Evolutionary conservation across 208 protist species (phyloP), one percentile per base, ranked within the genome.

Genomic region (Crithidia thermophila): DNA sequence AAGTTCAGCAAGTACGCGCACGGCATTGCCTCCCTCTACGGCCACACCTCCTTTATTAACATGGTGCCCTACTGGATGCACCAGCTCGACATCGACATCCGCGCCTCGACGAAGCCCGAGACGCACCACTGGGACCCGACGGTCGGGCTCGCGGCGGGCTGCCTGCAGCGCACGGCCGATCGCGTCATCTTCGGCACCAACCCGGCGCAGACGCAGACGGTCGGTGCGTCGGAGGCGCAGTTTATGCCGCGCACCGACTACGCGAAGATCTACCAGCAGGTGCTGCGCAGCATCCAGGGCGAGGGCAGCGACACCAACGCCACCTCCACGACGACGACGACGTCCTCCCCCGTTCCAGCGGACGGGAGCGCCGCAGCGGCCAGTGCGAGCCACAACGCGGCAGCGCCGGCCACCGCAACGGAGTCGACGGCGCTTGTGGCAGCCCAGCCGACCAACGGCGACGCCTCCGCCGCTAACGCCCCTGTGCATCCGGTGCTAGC

Each of bases 1-100:
- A 96, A 96, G 68, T 96, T 93, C 60, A 93, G 86, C 72, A 96
- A 96, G 73, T 96, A 96, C 69, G 86, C 84, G 6, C 91, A 96
- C 69, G 91, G 91, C 59, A 93, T 94, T 67, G 91, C 91, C 46
- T 81, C 84, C 4, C 75, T 96, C 23, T 96, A 94, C 72, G 90
- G 90, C 6, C 87, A 93, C 72, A 94, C 90, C 47, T 79, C 82
- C 23, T 85, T 87, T 72, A 95, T 95, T 61, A 82, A 79, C 56
- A 92, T 95, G 85, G 84, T 95, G 23, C 90, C 90, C 0, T 95
- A 95, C 79, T 95, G 90, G 87, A 89, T 92, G 80, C 90, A 91
- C 40, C 90, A 95, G 67, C 81, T 94, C 18, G 72, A 90, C 59
- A 90, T 92, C 57, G 90, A 95, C 59, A 95, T 95, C 56, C 90